A percentile compares a stretch with the other conserved stretches of the same genome.
These are phyloP conservation scores for Tilletia walkeri DNA, from an alignment of 1,284 basidiomycete genomes.

Conservation along the genomic window DNA sequence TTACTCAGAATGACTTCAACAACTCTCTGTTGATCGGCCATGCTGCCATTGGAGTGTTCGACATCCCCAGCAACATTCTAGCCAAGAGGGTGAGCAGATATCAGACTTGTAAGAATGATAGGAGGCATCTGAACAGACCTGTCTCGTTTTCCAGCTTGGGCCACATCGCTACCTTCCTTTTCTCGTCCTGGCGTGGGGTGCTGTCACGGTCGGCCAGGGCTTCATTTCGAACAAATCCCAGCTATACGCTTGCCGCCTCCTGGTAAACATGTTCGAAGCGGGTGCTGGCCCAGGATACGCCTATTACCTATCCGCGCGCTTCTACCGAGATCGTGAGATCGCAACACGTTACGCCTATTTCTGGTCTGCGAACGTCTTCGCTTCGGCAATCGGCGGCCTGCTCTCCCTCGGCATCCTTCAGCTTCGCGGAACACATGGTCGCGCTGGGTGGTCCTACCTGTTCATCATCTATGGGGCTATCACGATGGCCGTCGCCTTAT, in stretches of 20 bases:
- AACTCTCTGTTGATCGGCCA: background rate
- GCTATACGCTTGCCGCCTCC: background rate
- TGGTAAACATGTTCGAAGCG: background rate
- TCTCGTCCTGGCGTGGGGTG: slow-evolving; percentile 4
- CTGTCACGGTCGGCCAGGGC: background rate
- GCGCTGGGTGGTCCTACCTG: background rate
- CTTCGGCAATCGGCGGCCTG: background rate
- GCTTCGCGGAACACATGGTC: background rate
- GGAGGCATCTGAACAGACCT: background rate
- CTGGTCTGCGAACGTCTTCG: slow-evolving; percentile 6
- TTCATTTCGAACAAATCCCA: background rate
- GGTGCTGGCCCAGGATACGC: background rate
- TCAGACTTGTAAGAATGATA: background rate
- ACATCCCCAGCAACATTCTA: slow-evolving; percentile 3
- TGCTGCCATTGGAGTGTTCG: background rate
- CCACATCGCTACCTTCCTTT: background rate
- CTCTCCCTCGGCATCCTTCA: background rate
- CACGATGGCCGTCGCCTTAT: slow-evolving; percentile 6
- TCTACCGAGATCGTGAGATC: slow-evolving; percentile 4
- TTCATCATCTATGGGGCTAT: background rate
- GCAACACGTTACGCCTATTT: background rate
- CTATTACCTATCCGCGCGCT: background rate
- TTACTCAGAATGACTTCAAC: slow-evolving; percentile 1
- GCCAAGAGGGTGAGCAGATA: background rate
- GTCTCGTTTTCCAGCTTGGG: background rate